phyloP scores from a whole-genome alignment of 352 stramenopile species.

The Globisporangium alternatum region DNA sequence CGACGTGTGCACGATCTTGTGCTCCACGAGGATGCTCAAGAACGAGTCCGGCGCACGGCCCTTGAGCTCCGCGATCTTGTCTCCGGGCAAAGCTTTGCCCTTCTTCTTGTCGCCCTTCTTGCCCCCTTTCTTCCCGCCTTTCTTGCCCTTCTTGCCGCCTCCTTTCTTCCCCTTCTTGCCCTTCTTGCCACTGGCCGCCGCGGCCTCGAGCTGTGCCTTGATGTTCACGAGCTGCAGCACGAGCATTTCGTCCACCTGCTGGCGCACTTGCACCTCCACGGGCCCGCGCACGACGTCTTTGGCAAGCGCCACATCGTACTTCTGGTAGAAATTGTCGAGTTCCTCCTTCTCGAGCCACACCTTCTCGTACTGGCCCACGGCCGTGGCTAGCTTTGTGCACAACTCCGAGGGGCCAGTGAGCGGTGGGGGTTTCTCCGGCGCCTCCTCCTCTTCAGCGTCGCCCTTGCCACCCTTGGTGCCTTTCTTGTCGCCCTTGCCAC shows the following conservation, averaged over 20 bases:
- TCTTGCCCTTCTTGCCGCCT: constrained; percentile 56
- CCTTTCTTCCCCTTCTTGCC: constrained; percentile 74
- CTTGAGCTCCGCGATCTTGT: constrained; percentile 91
- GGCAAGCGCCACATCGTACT: constrained; percentile 90
- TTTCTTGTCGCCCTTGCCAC: constrained; percentile 51
- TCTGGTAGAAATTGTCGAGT: constrained; percentile 91
- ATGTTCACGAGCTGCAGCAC: constrained; percentile 94
- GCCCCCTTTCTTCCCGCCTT: constrained; percentile 51
- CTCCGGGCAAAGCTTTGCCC: constrained; percentile 80
- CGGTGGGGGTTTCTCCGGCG: constrained; percentile 76
- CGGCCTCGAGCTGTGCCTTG: constrained; percentile 84
- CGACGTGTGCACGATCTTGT: constrained; percentile 82
- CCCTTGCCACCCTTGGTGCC: constrained; percentile 55
- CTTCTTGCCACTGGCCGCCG: constrained; percentile 63
- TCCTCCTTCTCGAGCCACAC: constrained; percentile 90
- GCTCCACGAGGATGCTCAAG: constrained; percentile 85
- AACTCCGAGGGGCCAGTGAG: constrained; percentile 87
- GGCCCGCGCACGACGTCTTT: constrained; percentile 89
- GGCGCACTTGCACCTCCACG: constrained; percentile 83
- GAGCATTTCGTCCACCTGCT: constrained; percentile 93
- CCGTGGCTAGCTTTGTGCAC: constrained; percentile 64
- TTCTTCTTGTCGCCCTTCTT: constrained; percentile 79
- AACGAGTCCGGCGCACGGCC: constrained; percentile 88
- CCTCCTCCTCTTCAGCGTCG: constrained; percentile 52
- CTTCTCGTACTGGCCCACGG: constrained; percentile 70